Evolutionary conservation across 163 green algal species (phyloP).

Genomic region (Scenedesmus sp.): DNA sequence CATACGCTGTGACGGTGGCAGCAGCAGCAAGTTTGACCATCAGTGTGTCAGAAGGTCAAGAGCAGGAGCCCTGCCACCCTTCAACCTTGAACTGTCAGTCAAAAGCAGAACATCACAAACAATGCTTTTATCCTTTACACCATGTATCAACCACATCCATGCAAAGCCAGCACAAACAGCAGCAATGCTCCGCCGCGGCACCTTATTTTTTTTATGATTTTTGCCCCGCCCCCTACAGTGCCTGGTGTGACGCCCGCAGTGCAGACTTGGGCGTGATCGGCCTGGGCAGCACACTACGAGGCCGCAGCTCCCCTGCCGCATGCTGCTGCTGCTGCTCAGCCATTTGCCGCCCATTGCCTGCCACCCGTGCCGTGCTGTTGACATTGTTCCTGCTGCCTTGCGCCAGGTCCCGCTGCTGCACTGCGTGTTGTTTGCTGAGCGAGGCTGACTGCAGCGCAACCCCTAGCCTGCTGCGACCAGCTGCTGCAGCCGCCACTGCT

Average conservation of each 20-base stretch:
- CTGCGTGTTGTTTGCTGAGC: neutral
- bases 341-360: neutral
- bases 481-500: neutral
- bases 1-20: neutral
- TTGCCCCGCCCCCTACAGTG: neutral
- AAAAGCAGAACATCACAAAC: neutral
- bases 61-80: neutral
- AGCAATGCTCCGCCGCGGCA: too few relatives aligned
- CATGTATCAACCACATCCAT: neutral
- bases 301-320: neutral
- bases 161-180: neutral
- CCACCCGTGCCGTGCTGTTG: neutral
- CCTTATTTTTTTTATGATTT: too few relatives aligned
- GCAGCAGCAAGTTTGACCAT: neutral
- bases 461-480: neutral
- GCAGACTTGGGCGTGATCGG: neutral
- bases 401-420: neutral
- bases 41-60: neutral
- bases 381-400: neutral
- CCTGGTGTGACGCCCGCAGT: neutral
- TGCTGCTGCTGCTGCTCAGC: slow-evolving; percentile 2
- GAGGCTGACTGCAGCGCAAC: neutral
- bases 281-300: slow-evolving; percentile 1
- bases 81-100: neutral
- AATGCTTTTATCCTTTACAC: neutral